Evolutionary conservation across 75 land plant genomes (phyloP).

Genomic region (Selaginella tamariscina): DNA sequence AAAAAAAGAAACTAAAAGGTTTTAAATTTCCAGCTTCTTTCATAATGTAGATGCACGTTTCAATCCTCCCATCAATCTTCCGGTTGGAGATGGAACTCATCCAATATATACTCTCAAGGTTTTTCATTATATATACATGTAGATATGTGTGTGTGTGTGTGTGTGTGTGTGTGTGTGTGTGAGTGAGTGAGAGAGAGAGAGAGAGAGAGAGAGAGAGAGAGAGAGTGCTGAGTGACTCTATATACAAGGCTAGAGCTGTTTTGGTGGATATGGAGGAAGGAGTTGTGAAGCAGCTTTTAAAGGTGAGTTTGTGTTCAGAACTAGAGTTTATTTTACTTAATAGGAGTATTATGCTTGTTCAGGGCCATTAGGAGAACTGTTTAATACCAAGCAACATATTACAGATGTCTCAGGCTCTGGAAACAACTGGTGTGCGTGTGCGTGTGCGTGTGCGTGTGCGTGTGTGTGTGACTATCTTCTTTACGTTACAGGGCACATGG

Average conservation of each 20-base stretch:
- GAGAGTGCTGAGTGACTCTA: neutral
- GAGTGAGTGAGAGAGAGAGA: conserved; percentile 17
- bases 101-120: conserved; percentile 23
- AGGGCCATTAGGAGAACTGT: conserved; percentile 27
- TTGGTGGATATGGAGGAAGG: conserved; percentile 38
- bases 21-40: conserved; percentile 23
- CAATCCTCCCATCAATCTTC: conserved; percentile 22
- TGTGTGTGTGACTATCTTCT: neutral
- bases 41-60: conserved; percentile 29
- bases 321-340: neutral
- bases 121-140: neutral
- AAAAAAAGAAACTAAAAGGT: neutral
- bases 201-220: conserved; percentile 18
- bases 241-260: conserved; percentile 32
- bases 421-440: conserved; percentile 25
- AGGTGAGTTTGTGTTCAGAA: conserved; percentile 13
- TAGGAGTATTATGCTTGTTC: neutral
- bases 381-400: conserved; percentile 25
- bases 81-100: conserved; percentile 21
- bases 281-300: conserved; percentile 25
- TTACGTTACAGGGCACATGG: conserved; percentile 29
- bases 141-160: neutral
- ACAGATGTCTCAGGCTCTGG: conserved; percentile 32
- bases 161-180: conserved; percentile 1
- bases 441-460: neutral